A percentile compares a stretch with the other conserved stretches of the same genome.
These are phyloP conservation scores for Boeremia lycopersici DNA, from an alignment of 2,329 filamentous ascomycete genomes.

Conservation along the genomic window DNA sequence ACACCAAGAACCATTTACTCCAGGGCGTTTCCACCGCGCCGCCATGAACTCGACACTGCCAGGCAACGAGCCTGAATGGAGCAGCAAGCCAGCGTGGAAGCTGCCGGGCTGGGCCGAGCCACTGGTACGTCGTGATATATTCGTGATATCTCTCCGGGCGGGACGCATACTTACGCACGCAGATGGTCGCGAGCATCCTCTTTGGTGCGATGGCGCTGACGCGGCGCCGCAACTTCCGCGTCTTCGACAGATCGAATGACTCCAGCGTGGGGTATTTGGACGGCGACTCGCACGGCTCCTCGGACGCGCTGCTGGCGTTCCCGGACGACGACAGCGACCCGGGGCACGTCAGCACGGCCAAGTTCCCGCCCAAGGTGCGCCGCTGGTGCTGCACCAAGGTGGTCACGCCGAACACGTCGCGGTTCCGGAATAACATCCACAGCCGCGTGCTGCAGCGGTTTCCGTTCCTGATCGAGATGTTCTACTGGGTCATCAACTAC, in stretches of 20 bases:
- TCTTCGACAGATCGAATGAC: slow-evolving; percentile 43
- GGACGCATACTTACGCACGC: not conserved
- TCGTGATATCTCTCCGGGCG: not conserved
- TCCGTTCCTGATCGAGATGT: slow-evolving; percentile 74
- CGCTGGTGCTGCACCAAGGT: slow-evolving; percentile 58
- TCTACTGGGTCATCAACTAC: slow-evolving; percentile 73
- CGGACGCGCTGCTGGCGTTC: slow-evolving; percentile 49
- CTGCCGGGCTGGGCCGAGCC: slow-evolving; percentile 52
- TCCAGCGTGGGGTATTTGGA: slow-evolving; percentile 43
- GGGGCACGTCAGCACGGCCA: slow-evolving; percentile 44
- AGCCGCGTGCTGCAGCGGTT: slow-evolving; percentile 69
- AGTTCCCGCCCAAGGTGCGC: slow-evolving; percentile 57
- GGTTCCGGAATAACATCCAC: slow-evolving; percentile 66
- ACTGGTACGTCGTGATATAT: slow-evolving; percentile 32
- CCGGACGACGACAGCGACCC: slow-evolving; percentile 47
- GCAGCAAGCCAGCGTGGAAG: slow-evolving; percentile 51
- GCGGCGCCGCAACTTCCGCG: slow-evolving; percentile 52
- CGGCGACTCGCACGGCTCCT: slow-evolving; percentile 43
- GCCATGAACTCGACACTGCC: slow-evolving; percentile 17
- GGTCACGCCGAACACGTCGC: slow-evolving; percentile 63
- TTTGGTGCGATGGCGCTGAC: slow-evolving; percentile 57
- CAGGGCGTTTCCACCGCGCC: not conserved
- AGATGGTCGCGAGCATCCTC: slow-evolving; percentile 60
- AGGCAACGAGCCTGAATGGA: slow-evolving; percentile 41
- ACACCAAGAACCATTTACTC: not conserved